A percentile compares a stretch with the other conserved stretches of the same genome.
Evolutionary conservation across 345 rosid species (phyloP).

Genomic region (Syzygium jambos): DNA sequence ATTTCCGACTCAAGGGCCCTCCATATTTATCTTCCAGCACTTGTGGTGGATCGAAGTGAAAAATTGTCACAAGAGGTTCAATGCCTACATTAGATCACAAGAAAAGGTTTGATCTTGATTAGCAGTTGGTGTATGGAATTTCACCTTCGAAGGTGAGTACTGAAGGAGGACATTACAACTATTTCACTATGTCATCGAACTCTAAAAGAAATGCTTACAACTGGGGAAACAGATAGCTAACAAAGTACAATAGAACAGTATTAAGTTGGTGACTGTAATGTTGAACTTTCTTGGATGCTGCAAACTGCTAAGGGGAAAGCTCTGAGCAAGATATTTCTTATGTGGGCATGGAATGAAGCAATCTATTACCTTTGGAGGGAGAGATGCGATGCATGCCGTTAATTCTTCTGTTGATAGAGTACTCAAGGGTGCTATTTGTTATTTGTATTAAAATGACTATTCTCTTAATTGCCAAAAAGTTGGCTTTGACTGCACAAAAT

Average conservation of each 20-base stretch:
- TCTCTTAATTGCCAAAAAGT: not conserved
- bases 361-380: not conserved
- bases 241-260: not conserved
- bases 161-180: not conserved
- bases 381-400: not conserved
- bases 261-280: not conserved
- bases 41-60: constrained; percentile 9
- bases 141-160: not conserved
- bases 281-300: not conserved
- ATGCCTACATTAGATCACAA: not conserved
- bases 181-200: not conserved
- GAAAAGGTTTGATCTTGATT: not conserved
- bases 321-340: not conserved
- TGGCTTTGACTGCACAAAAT: not conserved
- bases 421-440: not conserved
- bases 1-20: not conserved
- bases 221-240: not conserved
- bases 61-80: constrained; percentile 1
- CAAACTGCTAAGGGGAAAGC: not conserved
- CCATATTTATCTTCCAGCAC: constrained; percentile 1
- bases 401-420: not conserved
- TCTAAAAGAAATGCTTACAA: not conserved
- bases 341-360: not conserved
- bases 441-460: not conserved
- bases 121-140: not conserved